These are phyloP conservation scores for Boeremia lycopersici DNA, from an alignment of 2,329 filamentous ascomycete species.

Conservation along the genomic window DNA sequence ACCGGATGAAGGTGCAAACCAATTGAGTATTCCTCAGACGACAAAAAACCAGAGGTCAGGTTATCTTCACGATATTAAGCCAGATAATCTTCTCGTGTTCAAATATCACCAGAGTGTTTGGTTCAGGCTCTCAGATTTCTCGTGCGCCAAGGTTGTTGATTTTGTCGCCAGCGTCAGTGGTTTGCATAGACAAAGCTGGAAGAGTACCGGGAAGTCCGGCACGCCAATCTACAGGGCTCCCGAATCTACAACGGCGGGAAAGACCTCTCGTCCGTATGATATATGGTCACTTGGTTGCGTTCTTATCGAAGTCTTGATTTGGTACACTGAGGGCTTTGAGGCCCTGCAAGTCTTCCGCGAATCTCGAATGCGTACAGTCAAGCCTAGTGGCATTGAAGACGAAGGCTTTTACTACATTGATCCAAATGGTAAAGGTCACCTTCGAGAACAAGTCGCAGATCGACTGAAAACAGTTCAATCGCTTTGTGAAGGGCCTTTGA, in stretches of 20 bases:
- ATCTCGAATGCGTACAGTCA: background rate
- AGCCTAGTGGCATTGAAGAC: background rate
- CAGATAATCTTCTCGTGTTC: constrained; percentile 5
- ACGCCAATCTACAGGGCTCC: constrained; percentile 6
- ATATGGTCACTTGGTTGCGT: constrained; percentile 9
- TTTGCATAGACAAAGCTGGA: background rate
- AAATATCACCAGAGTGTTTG: constrained; percentile 5
- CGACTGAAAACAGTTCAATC: background rate
- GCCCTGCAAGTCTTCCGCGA: background rate
- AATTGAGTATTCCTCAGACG: background rate
- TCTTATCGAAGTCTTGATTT: background rate
- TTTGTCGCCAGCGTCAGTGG: background rate
- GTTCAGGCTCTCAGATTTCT: constrained; percentile 16
- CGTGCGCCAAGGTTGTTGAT: constrained; percentile 11
- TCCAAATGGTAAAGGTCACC: background rate
- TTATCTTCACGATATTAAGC: constrained; percentile 11
- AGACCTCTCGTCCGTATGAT: constrained; percentile 5
- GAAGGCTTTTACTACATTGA: constrained; percentile 6
- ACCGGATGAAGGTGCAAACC: rapidly evolving
- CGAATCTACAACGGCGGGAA: background rate
- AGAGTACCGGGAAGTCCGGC: background rate
- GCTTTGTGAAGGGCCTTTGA: background rate
- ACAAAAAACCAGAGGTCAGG: background rate
- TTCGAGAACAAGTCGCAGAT: background rate
- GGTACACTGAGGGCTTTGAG: constrained; percentile 3